Conservation (phyloP, 108 stramenopile species). For the Fistulifera pelliculosa region DNA sequence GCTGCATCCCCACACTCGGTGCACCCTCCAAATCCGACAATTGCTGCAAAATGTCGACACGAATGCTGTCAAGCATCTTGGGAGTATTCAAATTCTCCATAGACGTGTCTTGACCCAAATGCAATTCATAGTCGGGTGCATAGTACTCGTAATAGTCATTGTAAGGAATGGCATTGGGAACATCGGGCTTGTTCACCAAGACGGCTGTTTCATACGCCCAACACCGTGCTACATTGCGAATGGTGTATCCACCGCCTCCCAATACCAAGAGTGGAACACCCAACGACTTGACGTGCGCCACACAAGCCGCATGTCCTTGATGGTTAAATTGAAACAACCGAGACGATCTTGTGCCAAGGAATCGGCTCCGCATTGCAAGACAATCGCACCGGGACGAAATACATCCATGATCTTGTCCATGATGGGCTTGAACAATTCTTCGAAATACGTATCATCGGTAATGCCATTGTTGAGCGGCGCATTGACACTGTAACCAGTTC, state of each 20-base stretch:
- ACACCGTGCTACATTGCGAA: slow-evolving; percentile 96
- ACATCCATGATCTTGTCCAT: slow-evolving; percentile 95
- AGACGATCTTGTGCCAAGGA: slow-evolving; percentile 96
- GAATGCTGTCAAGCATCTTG: slow-evolving; percentile 51
- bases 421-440: slow-evolving; percentile 92
- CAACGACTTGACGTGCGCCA: slow-evolving; percentile 85
- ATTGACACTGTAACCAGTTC: slow-evolving; percentile 93
- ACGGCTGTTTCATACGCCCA: slow-evolving; percentile 97
- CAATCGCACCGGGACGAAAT: slow-evolving; percentile 94
- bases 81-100: slow-evolving; percentile 83
- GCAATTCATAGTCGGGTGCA: slow-evolving; percentile 95
- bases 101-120: slow-evolving; percentile 73
- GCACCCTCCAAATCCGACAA: slow-evolving; percentile 79
- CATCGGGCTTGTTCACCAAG: slow-evolving; percentile 45
- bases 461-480: slow-evolving; percentile 95
- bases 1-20: slow-evolving; percentile 88
- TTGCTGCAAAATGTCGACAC: slow-evolving; percentile 73
- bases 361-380: slow-evolving; percentile 99
- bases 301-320: slow-evolving; percentile 90
- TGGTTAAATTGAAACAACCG: slow-evolving; percentile 97
- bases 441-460: slow-evolving; percentile 82
- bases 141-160: slow-evolving; percentile 99
- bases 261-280: slow-evolving; percentile 91
- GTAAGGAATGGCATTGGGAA: slow-evolving; percentile 93
- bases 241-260: slow-evolving; percentile 99